Percentiles rank a stretch among this genome's conserved stretches.
phyloP scores from a whole-genome alignment of 306 rosid species.

The Hippophae rhamnoides region DNA sequence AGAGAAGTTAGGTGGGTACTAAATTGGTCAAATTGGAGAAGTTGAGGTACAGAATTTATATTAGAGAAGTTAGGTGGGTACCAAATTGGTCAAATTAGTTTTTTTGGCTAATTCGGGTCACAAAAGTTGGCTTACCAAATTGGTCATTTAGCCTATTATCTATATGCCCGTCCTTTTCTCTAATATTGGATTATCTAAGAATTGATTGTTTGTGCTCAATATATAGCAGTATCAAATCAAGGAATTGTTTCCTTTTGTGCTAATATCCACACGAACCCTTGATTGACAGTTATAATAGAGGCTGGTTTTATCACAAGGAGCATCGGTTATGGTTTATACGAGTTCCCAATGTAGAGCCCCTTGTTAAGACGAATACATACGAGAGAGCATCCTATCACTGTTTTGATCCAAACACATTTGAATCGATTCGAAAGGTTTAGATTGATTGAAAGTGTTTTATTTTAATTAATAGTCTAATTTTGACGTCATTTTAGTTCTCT shows the following conservation, averaged over 20 bases:
- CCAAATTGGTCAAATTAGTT: no score
- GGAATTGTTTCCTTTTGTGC: conserved; percentile 7
- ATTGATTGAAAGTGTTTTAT: conserved; percentile 1
- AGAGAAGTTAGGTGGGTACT: no score
- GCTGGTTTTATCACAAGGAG: conserved; percentile 94
- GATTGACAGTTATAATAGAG: conserved; percentile 41
- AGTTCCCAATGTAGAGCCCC: conserved; percentile 69
- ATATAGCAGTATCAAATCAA: no score
- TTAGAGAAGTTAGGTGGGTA: no score
- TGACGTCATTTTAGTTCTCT: neutral
- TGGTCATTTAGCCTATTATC: no score
- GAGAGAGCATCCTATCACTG: conserved; percentile 89
- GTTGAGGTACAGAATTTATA: no score
- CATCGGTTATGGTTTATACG: conserved; percentile 59
- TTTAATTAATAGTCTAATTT: neutral
- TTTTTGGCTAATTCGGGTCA: no score
- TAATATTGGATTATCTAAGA: neutral
- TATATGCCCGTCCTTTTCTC: no score
- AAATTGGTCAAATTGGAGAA: no score
- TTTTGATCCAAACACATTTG: conserved; percentile 80
- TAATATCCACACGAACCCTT: neutral
- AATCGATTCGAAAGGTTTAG: conserved; percentile 72
- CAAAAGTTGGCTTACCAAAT: no score
- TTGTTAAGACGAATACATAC: conserved; percentile 58
- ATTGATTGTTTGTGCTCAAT: no score